Base-by-base conservation (phyloP, 2,329 filamentous ascomycete genomes). In the Emergomyces orientalis region DNA sequence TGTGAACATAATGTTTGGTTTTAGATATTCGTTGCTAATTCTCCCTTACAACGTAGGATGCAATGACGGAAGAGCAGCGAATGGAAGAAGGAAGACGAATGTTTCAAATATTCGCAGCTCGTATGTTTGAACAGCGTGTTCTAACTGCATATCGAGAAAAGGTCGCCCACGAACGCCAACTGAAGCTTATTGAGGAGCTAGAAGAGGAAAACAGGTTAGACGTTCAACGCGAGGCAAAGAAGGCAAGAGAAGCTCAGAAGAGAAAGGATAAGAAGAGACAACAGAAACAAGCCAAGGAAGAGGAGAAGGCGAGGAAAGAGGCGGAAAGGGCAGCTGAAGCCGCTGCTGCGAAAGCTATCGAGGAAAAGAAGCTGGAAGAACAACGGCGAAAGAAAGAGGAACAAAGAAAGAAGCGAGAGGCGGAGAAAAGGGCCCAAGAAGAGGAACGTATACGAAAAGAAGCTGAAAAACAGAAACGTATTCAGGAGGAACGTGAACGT, bases 61-160 rank as follows among this genome's bases (percentile, higher is more conserved):
- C 88, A 67, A 94, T 97, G 90, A 97, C 91, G 60, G 93, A 97
- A 80, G 91, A 96, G 78, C 92, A 97, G 80, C 89, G 94, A 65
- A 97, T 99, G 94, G 92, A 97, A 75, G 94, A 99, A 80, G 94
- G 94, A 65, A 86, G 94, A 63, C 85, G 93, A 69, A 99, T 99
- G 94, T 99, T 99, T 74, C 94, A 99, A 75, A 97, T 99, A 75
- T 99, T 99, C 76, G 94, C 94, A 65, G 94, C 94, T 63, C 87
- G 94, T 66, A 99, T 99, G 94, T 99, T 99, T 75, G 94, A 99
- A 78, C 94, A 99, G 75, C 85, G 94, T 66, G 94, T 99, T 27
- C 82, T 99, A 64, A 93, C 90, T 51, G 94, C 94, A n/a, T 99
- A 99, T 77, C 89, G 91, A 75, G 93, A 97, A 78, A 97, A 97